Evolutionary conservation across 306 rosid genomes (phyloP), one percentile per base, ranked within the genome.

Genomic region (Cucumis cinereus): DNA sequence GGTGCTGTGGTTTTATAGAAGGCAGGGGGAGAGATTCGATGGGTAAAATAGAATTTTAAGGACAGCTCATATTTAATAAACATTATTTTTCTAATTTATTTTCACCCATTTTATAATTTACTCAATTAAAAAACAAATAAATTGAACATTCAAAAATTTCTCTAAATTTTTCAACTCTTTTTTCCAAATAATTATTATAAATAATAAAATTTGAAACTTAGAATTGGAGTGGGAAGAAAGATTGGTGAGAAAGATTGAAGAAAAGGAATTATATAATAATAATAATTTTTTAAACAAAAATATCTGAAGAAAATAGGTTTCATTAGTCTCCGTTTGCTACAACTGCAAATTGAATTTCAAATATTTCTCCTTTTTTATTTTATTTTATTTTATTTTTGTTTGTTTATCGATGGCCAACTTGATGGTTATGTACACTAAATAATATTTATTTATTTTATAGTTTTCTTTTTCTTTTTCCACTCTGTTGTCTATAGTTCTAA

Each of bases 1-100:
- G 89, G 87, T 76, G 86, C 87, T 64, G 82, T 83, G 86, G 91
- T 88, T 81, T 87, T 83, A 61, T 9, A 59, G 49, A 45, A 35
- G 40, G 10, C 45, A 10, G n/a, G 0, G 0, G 74, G 74, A 22
- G 57, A 45, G 57, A 69, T 69, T 28, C 74, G 8, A 69, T 69
- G 74, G 74, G 56, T 45, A 24, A 4, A 43, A 68, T 67, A 41
- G 35, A 68, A 22, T 68, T n/a, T n/a, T 68, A n/a, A 3, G 13
- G 74, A 69, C 74, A 69, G 14, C 56, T 43, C 54, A 69, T 22
- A 5, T 38, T 1, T 4, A 1, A 8, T 6, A 33, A 35, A 62
- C 43, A 1, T 33, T 63, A 0, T 63, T 63, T 63, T 63, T 33
- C 7, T 63, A 35, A 19, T 38, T 2, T 11, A 1, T 0, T 40